Evolutionary conservation across 2,329 filamentous ascomycete genomes (phyloP).

Genomic region (Fonsecaea erecta): DNA sequence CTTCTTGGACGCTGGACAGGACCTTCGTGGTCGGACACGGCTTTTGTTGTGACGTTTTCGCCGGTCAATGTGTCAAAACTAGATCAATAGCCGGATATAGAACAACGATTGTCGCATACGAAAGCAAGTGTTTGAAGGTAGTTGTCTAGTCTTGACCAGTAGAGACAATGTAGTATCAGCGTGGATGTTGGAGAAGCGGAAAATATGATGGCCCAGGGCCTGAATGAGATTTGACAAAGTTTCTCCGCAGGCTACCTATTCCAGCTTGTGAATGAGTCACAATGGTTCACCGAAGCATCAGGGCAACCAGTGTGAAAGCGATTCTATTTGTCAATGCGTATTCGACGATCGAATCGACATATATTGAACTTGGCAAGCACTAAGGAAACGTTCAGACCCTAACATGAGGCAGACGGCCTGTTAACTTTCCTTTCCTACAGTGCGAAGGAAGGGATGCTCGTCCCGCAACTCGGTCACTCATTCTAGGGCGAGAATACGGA

Average conservation of each 20-base stretch:
- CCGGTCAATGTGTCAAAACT: neutral
- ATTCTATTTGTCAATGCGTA: neutral
- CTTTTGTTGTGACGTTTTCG: neutral
- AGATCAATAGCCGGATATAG: neutral
- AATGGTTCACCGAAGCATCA: neutral
- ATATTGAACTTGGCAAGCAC: neutral
- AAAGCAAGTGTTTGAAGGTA: neutral
- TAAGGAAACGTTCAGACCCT: neutral
- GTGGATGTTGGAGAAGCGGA: neutral
- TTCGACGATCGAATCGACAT: neutral
- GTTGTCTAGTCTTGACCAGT: neutral
- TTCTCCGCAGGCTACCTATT: neutral
- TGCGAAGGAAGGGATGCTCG: neutral
- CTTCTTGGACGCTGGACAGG: neutral
- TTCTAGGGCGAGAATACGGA: neutral
- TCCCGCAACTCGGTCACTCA: neutral
- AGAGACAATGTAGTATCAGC: neutral
- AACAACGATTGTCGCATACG: neutral
- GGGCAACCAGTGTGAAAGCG: neutral
- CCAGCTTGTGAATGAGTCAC: constrained; percentile 1
- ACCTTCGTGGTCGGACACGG: neutral
- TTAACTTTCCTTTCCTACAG: neutral
- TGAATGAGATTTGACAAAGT: neutral
- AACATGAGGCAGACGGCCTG: neutral
- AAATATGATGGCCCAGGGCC: neutral